These are phyloP conservation scores for Linanthus parryae DNA, from an alignment of 148 eudicot genomes.

Conservation along the genomic window DNA sequence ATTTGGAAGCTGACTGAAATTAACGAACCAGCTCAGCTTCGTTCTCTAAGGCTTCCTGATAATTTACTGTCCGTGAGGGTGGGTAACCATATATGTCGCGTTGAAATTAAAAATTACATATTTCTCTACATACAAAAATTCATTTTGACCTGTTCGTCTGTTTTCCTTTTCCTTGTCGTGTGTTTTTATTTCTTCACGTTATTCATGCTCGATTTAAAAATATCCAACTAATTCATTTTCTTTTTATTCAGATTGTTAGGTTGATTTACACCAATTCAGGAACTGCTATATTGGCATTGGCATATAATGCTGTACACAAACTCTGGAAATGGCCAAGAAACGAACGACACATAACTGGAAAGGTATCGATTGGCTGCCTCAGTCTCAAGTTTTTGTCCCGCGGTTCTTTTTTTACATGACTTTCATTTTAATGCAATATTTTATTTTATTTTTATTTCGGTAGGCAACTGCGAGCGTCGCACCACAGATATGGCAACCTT, in stretches of 20 bases:
- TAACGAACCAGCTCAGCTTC: slow-evolving; percentile 39
- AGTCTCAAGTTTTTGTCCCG: no score
- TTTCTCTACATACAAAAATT: no score
- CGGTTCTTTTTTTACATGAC: neutral
- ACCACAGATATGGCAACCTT: slow-evolving; percentile 61
- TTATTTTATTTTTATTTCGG: neutral
- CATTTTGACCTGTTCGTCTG: no score
- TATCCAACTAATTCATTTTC: no score
- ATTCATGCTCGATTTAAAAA: no score
- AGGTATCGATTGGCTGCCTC: slow-evolving; percentile 31
- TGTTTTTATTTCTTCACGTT: neutral
- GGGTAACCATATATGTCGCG: no score
- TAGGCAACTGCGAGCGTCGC: slow-evolving; percentile 36
- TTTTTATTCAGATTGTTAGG: slow-evolving; percentile 35
- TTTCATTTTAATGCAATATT: neutral
- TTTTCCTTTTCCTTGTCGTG: no score
- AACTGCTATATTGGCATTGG: slow-evolving; percentile 39
- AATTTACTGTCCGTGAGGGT: slow-evolving; percentile 34
- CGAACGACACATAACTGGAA: slow-evolving; percentile 21
- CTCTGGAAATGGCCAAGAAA: slow-evolving; percentile 61
- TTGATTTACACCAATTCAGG: slow-evolving; percentile 53
- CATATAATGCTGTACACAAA: slow-evolving; percentile 44
- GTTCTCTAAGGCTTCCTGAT: slow-evolving; percentile 55
- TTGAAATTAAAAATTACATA: no score
- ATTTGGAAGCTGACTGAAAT: slow-evolving; percentile 49